A percentile compares a stretch with the other conserved stretches of the same genome.
Evolutionary conservation across 1,139 yeast species (phyloP).

Genomic region (Dujonia santamariae): DNA sequence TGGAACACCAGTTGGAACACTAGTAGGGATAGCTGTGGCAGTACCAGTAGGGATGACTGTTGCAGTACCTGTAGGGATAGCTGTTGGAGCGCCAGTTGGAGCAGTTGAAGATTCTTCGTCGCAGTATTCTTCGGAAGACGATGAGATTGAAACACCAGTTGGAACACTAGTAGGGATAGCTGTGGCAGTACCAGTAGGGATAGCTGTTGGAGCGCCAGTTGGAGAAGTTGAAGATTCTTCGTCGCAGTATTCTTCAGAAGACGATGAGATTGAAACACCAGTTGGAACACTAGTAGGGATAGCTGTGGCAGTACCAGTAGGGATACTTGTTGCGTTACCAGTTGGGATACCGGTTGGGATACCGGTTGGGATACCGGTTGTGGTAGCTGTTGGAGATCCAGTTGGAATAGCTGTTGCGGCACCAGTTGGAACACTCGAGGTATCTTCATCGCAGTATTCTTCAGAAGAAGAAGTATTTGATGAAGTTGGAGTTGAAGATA

Average conservation of each 20-base stretch:
- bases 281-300: slow-evolving; percentile 5
- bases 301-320: background rate
- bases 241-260: slow-evolving; percentile 5
- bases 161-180: background rate
- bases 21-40: slow-evolving; percentile 5
- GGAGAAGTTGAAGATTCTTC: slow-evolving; percentile 5
- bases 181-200: background rate
- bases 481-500: background rate
- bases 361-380: slow-evolving; percentile 7
- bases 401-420: slow-evolving; percentile 5
- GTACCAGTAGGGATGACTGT: slow-evolving; percentile 1
- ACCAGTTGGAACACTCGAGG: slow-evolving; percentile 1
- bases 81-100: background rate
- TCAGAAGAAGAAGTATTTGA: background rate
- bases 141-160: background rate
- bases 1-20: slow-evolving; percentile 5
- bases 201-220: slow-evolving; percentile 4
- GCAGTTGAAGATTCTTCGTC: no score
- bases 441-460: background rate
- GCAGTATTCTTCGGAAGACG: no score
- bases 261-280: slow-evolving; percentile 4
- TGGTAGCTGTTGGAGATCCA: slow-evolving; percentile 2
- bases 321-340: slow-evolving; percentile 1
- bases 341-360: slow-evolving; percentile 6
- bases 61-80: background rate